Evolutionary conservation across 495 filamentous ascomycete genomes (phyloP).

Genomic region (Talaromyces thailandensis): DNA sequence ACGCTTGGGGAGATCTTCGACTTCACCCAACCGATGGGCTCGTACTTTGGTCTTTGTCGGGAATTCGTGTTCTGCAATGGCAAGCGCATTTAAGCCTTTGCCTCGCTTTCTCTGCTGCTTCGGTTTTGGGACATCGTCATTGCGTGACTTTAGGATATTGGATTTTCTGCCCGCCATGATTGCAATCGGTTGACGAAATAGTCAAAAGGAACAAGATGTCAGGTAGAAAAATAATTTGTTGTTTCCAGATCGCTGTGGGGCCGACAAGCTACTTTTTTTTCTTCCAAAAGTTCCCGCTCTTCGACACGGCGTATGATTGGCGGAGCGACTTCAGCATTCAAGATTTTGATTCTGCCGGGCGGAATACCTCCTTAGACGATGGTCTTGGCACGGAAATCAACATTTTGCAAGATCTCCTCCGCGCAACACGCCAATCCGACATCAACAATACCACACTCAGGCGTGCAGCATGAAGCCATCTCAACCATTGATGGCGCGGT

Average conservation of each 20-base stretch:
- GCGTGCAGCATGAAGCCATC: constrained; percentile 55
- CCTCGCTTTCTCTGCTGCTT: constrained; percentile 41
- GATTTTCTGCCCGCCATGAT: constrained; percentile 63
- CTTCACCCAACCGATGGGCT: constrained; percentile 49
- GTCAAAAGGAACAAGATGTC: neutral
- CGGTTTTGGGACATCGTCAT: constrained; percentile 39
- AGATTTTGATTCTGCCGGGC: constrained; percentile 22
- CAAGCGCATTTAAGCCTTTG: constrained; percentile 71
- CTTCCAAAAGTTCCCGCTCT: too few relatives aligned
- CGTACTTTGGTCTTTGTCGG: constrained; percentile 41
- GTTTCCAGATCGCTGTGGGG: neutral
- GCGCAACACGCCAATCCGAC: neutral
- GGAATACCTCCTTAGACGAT: constrained; percentile 9
- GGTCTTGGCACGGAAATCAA: constrained; percentile 6
- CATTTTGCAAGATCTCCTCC: neutral
- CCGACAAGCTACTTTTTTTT: neutral
- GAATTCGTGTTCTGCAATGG: constrained; percentile 63
- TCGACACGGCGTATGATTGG: neutral
- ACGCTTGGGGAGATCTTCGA: constrained; percentile 39
- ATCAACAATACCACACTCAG: neutral
- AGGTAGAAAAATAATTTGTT: neutral
- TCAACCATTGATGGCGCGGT: constrained; percentile 50
- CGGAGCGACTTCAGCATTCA: neutral
- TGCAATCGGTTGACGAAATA: neutral
- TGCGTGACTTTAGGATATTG: constrained; percentile 29